Base-by-base conservation (phyloP, 2,329 filamentous ascomycete genomes). In the Pseudocercospora vitis region DNA sequence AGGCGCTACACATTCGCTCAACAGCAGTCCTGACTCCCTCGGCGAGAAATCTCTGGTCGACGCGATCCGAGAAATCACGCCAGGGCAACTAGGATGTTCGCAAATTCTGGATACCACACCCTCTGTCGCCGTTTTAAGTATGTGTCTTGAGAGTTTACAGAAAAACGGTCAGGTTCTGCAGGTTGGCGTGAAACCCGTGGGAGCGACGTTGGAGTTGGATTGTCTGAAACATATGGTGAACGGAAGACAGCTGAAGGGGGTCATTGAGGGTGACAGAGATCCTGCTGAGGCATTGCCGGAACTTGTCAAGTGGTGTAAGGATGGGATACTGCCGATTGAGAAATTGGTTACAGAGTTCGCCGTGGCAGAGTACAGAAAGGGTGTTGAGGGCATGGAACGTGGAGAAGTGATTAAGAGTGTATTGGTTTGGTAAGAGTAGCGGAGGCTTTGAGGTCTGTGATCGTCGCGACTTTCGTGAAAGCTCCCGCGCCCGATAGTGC, bases 61-160 rank as follows among this genome's bases (percentile, higher is more conserved):
- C 3, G 59, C 58, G 18, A 47, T 62, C 33, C 56, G 56, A n/a
- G 50, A 55, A 3, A 29, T 47, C 55, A 64, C 23, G 37, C 71
- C 66, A 0, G 59, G 59, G 1, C 62, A 60, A 0, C 45, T 71
- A 0, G 75, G 76, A 0, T 67, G 72, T 2, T 74, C 71, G 2
- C 67, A 76, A 11, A 70, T 70, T 21, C 68, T 81, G 29, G 78
- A 81, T 48, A 78, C 76, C 0, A 79, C 74, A 1, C 77, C 73
- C 0, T 67, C 71, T 2, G 59, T 70, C 48, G 53, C 70, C 46
- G 51, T 78, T 53, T 52, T 79, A 2, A 60, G 69, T 2, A 71
- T 72, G 11, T 72, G 69, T 5, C 50, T 78, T 0, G 68, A 72
- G 0, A 69, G 70, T 6, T 67, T 76, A n/a, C 65, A 71, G 23